Evolutionary conservation across 192 early-diverging fungal genomes (phyloP).

Genomic region (Linnemannia elongata): DNA sequence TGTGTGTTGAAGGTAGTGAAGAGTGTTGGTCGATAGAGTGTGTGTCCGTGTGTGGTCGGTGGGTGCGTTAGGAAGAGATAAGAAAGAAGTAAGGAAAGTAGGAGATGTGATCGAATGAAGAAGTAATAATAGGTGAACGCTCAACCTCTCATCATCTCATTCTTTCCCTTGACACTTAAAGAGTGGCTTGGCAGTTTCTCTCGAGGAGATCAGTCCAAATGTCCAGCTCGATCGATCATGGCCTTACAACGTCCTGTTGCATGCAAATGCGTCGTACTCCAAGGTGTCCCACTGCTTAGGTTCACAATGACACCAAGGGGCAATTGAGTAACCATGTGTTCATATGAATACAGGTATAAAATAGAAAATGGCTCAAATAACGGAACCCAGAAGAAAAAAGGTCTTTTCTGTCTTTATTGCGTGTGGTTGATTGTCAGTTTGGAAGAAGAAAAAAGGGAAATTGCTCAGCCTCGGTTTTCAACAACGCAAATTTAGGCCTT

Average conservation of each 20-base stretch:
- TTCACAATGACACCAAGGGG: not conserved
- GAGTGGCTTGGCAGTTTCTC: conserved; percentile 9
- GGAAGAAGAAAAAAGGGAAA: conserved; percentile 3
- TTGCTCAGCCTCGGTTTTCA: conserved; percentile 5
- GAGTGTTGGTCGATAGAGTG: not conserved
- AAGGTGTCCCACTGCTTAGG: not conserved
- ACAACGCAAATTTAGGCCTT: conserved; percentile 74
- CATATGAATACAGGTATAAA: not conserved
- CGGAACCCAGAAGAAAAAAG: conserved; percentile 14
- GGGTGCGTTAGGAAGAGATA: not conserved
- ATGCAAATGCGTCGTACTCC: too few relatives aligned
- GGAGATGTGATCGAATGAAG: not conserved
- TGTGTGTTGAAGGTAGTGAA: not conserved
- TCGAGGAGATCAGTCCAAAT: not conserved
- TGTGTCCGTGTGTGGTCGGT: not conserved
- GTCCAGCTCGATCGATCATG: not conserved
- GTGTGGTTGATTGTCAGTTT: not conserved
- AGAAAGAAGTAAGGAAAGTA: not conserved
- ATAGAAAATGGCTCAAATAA: conserved; percentile 11
- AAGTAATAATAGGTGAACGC: not conserved
- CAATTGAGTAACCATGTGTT: not conserved
- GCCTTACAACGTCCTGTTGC: too few relatives aligned
- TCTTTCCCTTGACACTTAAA: not conserved
- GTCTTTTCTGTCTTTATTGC: conserved; percentile 44
- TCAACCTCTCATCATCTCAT: conserved; percentile 4